A percentile compares a stretch with the other conserved stretches of the same genome.
Conservation (phyloP, 495 filamentous ascomycete species). For the Stereocaulon alpinum region DNA sequence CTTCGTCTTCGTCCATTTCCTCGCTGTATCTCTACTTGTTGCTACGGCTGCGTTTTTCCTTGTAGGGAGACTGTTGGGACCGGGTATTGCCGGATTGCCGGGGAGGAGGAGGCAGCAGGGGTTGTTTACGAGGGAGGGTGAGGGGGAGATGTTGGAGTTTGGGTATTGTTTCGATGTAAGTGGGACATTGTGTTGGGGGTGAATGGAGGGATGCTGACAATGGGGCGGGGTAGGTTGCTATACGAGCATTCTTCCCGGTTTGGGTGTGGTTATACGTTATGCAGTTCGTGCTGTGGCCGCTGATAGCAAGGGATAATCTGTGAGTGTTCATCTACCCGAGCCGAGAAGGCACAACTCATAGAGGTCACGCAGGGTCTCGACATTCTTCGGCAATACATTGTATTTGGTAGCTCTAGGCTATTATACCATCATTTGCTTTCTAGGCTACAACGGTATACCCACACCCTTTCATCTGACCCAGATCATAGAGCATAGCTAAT, state of each 20-base stretch:
- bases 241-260: constrained; percentile 64
- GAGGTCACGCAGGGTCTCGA: constrained; percentile 40
- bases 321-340: constrained; percentile 15
- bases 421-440: constrained; percentile 62
- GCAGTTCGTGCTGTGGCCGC: constrained; percentile 60
- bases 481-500: constrained; percentile 9
- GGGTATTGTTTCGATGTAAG: constrained; percentile 71
- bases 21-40: constrained; percentile 48
- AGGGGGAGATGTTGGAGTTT: constrained; percentile 55
- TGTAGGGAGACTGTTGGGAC: constrained; percentile 52
- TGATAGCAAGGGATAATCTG: constrained; percentile 44
- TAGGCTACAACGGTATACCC: constrained; percentile 55
- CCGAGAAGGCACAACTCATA: not conserved
- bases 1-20: constrained; percentile 61
- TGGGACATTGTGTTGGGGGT: not conserved
- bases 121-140: constrained; percentile 45
- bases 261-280: constrained; percentile 65
- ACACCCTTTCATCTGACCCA: not conserved
- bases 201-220: not conserved
- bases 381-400: constrained; percentile 60
- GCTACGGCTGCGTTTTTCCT: constrained; percentile 55
- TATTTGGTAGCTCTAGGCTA: constrained; percentile 61
- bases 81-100: constrained; percentile 39
- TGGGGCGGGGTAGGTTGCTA: constrained; percentile 43
- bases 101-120: constrained; percentile 42